Evolutionary conservation across 1,139 yeast genomes (phyloP).

Genomic region (Saccharomyces hybrid): DNA sequence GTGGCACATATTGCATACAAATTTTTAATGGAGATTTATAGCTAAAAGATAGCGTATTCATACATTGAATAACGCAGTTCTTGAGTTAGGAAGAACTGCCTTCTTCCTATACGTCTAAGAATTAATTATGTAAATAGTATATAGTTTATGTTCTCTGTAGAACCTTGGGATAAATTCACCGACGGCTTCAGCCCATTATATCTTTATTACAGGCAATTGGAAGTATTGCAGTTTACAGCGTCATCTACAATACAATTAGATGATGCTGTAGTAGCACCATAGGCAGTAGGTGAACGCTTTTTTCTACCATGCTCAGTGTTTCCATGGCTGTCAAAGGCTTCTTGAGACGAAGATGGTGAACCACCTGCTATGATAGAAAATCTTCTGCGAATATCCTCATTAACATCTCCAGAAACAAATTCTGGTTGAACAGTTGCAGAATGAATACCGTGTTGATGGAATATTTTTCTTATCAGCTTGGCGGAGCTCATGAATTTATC

Average conservation of each 20-base stretch:
- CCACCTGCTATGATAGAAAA: slow-evolving; percentile 35
- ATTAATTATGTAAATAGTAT: background rate
- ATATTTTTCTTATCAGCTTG: slow-evolving; percentile 63
- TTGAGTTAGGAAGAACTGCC: background rate
- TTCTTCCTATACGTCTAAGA: background rate
- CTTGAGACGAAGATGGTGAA: background rate
- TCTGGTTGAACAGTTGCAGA: slow-evolving; percentile 96
- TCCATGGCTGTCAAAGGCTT: background rate
- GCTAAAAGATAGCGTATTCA: background rate
- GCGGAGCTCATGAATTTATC: slow-evolving; percentile 66
- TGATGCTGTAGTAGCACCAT: background rate
- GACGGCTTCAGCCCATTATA: background rate
- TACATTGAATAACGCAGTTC: background rate
- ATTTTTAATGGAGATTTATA: background rate
- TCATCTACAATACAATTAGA: slow-evolving; percentile 1
- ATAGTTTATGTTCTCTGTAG: background rate
- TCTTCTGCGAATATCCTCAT: slow-evolving; percentile 28
- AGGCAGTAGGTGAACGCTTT: background rate
- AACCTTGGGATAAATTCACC: background rate
- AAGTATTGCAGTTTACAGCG: slow-evolving; percentile 1
- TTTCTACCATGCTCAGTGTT: background rate
- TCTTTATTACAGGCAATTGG: background rate
- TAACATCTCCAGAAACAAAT: slow-evolving; percentile 35
- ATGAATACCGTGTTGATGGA: slow-evolving; percentile 81
- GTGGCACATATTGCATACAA: too few species aligned